phyloP scores from a whole-genome alignment of 1,284 basidiomycete species.

The Mycosarcoma maydis region DNA sequence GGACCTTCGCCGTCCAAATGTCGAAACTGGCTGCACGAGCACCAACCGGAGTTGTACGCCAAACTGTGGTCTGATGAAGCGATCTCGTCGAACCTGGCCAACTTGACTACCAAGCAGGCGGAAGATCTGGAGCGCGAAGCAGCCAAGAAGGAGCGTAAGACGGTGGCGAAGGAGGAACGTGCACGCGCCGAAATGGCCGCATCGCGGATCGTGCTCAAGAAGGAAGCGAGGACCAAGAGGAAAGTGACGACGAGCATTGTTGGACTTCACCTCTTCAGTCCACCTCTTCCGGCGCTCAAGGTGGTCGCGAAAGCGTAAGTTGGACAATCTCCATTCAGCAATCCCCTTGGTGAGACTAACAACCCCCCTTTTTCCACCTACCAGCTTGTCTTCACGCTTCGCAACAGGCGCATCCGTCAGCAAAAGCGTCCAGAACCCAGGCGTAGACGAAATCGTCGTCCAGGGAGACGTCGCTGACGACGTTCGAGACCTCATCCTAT shows the following conservation, averaged over 20 bases:
- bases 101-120: conserved; percentile 61
- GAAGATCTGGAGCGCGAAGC: conserved; percentile 63
- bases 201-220: conserved; percentile 59
- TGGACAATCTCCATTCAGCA: too few relatives aligned
- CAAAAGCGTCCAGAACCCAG: conserved; percentile 61
- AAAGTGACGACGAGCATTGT: conserved; percentile 63
- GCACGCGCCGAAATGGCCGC: conserved; percentile 55
- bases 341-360: too few relatives aligned
- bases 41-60: conserved; percentile 51
- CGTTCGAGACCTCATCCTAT: conserved; percentile 53
- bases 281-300: conserved; percentile 62
- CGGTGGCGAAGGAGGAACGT: conserved; percentile 64
- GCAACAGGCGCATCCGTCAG: conserved; percentile 66
- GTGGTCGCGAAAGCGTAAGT: conserved; percentile 64
- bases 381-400: conserved; percentile 60
- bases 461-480: conserved; percentile 66
- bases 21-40: conserved; percentile 54
- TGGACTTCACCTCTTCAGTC: conserved; percentile 63
- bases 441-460: conserved; percentile 65
- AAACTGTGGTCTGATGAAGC: conserved; percentile 62
- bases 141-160: conserved; percentile 64
- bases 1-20: conserved; percentile 60
- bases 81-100: conserved; percentile 55
- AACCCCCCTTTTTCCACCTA: too few relatives aligned
- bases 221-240: conserved; percentile 62